Base-by-base conservation (phyloP, 2,329 filamentous ascomycete species). In the Incumbomyces lentus region DNA sequence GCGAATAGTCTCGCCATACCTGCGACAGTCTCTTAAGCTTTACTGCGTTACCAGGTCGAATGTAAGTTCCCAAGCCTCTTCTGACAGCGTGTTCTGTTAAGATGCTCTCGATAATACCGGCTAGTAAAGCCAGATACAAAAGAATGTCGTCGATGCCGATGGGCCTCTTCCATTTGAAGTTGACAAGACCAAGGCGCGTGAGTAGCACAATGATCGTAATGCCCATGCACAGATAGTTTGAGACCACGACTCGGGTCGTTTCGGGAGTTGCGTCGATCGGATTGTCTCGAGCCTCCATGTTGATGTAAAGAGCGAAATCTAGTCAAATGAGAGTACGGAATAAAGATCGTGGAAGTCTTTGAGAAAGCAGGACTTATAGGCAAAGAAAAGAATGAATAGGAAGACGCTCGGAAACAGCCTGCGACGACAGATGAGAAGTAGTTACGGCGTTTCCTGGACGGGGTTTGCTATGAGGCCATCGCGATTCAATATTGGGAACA, bases 1-100 rank as follows among this genome's bases (percentile, higher is more conserved):
- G 22, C 22, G 22, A 26, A 26, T 4, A 26, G 4, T 19, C 14
- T 14, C 8, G 5, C 6, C 41, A n/a, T 44, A 44, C 41, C 31
- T 44, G 19, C 19, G 41, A 44, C 10, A 44, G 33, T 17, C 41
- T 3, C 17, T 44, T 35, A 14, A 44, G 32, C 18, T 26, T 44
- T 4, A 31, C n/a, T 6, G 41, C 19, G 16, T 44, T 44, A n/a
- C 41, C 41, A 8, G 41, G 41, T 8, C 41, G 31, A 16, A 44
- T 44, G 31, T 6, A 44, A 16, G 41, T 44, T 35, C 41, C 41
- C 31, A 44, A 14, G 12, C 41, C 41, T 44, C 41, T 35, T n/a
- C 41, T 31, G n/a, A 44, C 41, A 36, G 41, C 41, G n/a, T 44
- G 14, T 26, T 44, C 41, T 8, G 41, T 44, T 17, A 44, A 35